These are phyloP conservation scores for Phymatotrichopsis omnivora DNA, from an alignment of 2,329 filamentous ascomycete genomes.

Conservation along the genomic window DNA sequence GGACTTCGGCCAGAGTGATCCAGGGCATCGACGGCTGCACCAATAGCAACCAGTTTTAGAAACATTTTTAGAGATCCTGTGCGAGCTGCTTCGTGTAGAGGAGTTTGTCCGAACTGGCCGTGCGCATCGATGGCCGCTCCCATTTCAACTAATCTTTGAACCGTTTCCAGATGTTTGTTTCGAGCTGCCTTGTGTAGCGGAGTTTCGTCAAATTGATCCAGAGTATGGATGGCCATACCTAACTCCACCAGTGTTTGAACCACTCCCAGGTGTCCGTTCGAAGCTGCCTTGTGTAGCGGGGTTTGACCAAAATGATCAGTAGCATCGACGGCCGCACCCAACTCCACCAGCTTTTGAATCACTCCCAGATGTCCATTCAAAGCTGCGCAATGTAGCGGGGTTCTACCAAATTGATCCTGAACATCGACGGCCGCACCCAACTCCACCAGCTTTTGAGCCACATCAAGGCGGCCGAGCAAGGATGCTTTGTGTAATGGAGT, in stretches of 20 bases:
- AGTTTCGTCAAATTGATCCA: neutral
- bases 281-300: slow-evolving; percentile 7
- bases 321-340: slow-evolving; percentile 12
- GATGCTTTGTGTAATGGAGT: neutral
- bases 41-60: too few species aligned
- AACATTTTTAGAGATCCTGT: too few species aligned
- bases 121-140: slow-evolving; percentile 4
- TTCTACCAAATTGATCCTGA: slow-evolving; percentile 17
- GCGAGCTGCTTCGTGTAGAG: slow-evolving; percentile 32
- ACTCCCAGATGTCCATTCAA: neutral
- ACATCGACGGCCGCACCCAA: slow-evolving; percentile 11
- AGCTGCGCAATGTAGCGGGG: slow-evolving; percentile 14
- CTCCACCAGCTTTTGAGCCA: slow-evolving; percentile 13
- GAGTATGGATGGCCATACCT: neutral
- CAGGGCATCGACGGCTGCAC: slow-evolving; percentile 5
- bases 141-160: neutral
- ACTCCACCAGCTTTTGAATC: slow-evolving; percentile 14
- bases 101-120: slow-evolving; percentile 31
- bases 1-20: slow-evolving; percentile 14
- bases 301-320: neutral
- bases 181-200: slow-evolving; percentile 5
- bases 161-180: neutral
- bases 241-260: slow-evolving; percentile 10
- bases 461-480: neutral
- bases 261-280: slow-evolving; percentile 7